These are phyloP conservation scores for Ascochyta lentis DNA, from an alignment of 2,329 filamentous ascomycete genomes.

Conservation along the genomic window DNA sequence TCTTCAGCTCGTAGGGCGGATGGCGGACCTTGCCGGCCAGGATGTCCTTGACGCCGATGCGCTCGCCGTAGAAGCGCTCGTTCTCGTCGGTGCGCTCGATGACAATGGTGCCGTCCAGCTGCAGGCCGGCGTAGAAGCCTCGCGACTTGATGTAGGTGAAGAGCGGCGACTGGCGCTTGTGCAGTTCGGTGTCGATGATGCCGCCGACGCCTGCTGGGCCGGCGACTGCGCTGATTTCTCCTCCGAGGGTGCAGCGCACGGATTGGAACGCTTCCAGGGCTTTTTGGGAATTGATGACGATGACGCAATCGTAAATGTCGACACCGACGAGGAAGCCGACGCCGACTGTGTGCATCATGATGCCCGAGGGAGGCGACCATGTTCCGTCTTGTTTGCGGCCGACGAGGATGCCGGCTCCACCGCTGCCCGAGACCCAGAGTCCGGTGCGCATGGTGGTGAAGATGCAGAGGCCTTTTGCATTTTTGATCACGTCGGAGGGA, in stretches of 20 bases:
- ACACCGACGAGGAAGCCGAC: slow-evolving; percentile 90
- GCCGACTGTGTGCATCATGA: slow-evolving; percentile 87
- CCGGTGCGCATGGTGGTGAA: slow-evolving; percentile 97
- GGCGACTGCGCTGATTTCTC: slow-evolving; percentile 76
- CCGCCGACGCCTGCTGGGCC: slow-evolving; percentile 82
- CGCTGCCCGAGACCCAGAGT: slow-evolving; percentile 88
- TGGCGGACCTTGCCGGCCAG: slow-evolving; percentile 65
- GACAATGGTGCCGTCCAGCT: slow-evolving; percentile 85
- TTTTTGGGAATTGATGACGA: slow-evolving; percentile 87
- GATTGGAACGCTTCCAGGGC: slow-evolving; percentile 85
- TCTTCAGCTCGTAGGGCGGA: slow-evolving; percentile 62
- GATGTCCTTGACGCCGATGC: slow-evolving; percentile 67
- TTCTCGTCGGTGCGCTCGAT: slow-evolving; percentile 90
- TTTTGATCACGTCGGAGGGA: slow-evolving; percentile 79
- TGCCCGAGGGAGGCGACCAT: slow-evolving; percentile 90
- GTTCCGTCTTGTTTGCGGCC: slow-evolving; percentile 83
- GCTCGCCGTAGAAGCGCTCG: slow-evolving; percentile 79
- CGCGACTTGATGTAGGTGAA: slow-evolving; percentile 90
- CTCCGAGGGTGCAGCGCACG: slow-evolving; percentile 78
- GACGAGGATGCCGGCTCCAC: slow-evolving; percentile 86
- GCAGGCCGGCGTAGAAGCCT: slow-evolving; percentile 85
- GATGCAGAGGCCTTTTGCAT: slow-evolving; percentile 88
- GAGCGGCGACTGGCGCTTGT: slow-evolving; percentile 72
- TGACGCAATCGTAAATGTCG: slow-evolving; percentile 94
- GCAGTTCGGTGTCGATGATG: slow-evolving; percentile 71